These are phyloP conservation scores for Exophiala oligosperma DNA, from an alignment of 2,329 filamentous ascomycete species.

Conservation along the genomic window DNA sequence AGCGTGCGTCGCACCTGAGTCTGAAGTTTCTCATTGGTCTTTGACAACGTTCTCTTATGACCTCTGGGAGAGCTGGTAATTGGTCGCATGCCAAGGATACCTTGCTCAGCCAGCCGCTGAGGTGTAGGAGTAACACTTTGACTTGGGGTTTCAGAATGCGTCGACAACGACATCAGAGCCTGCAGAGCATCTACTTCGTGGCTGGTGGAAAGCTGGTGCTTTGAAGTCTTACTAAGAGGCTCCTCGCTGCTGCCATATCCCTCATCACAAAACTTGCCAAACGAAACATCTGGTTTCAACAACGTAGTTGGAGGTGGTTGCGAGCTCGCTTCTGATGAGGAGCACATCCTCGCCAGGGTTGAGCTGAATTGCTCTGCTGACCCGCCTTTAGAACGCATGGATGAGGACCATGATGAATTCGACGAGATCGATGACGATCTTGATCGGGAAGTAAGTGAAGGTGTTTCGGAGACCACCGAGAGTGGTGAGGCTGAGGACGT, in stretches of 20 bases:
- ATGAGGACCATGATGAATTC: constrained; percentile 35
- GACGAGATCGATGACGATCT: constrained; percentile 52
- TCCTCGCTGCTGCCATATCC: constrained; percentile 18
- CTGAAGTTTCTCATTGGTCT: constrained; percentile 14
- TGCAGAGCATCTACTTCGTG: constrained; percentile 19
- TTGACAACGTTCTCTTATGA: constrained; percentile 26
- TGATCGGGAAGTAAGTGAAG: constrained; percentile 55
- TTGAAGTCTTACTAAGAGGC: not conserved
- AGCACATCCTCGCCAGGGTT: constrained; percentile 11
- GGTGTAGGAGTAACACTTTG: constrained; percentile 25
- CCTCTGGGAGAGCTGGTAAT: constrained; percentile 8
- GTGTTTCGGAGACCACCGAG: constrained; percentile 63
- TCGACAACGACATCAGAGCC: constrained; percentile 19
- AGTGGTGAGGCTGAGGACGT: constrained; percentile 53
- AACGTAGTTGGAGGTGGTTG: not conserved
- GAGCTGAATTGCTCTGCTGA: constrained; percentile 9
- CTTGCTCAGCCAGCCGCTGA: constrained; percentile 5
- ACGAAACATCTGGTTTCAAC: not conserved
- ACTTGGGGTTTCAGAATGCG: constrained; percentile 17
- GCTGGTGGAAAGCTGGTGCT: constrained; percentile 6
- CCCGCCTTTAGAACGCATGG: not conserved
- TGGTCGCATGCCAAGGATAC: not conserved
- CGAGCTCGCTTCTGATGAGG: constrained; percentile 6
- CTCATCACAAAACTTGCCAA: constrained; percentile 7
- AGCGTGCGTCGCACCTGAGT: constrained; percentile 13